phyloP scores from a whole-genome alignment of 73 alveolate species.

The Paramecium sexaurelia region DNA sequence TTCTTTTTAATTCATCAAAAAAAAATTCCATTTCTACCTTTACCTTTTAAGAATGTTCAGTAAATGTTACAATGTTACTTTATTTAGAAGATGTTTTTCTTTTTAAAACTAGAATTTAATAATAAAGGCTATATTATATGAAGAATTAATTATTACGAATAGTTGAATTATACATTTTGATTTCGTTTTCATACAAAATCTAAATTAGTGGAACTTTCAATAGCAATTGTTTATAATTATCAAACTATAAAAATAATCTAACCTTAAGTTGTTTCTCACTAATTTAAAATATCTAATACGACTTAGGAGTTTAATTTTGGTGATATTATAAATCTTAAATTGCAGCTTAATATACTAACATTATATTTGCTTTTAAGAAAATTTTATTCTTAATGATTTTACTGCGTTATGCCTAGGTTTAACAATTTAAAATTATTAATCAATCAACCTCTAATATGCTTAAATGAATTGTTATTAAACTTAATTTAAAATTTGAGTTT shows the following conservation, averaged over 20 bases:
- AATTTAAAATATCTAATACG: too few species aligned
- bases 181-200: background rate
- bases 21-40: background rate
- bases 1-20: background rate
- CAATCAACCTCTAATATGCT: too few species aligned
- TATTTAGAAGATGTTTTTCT: background rate
- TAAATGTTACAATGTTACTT: background rate
- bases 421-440: too few species aligned
- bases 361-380: too few species aligned
- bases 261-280: background rate
- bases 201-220: background rate
- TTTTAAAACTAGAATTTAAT: background rate
- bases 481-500: too few species aligned
- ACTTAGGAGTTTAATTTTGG: background rate
- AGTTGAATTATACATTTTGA: background rate
- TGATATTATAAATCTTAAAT: background rate
- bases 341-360: background rate
- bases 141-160: background rate
- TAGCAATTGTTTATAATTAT: background rate
- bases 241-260: too few species aligned
- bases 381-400: too few species aligned
- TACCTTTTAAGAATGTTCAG: background rate
- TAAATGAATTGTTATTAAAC: too few species aligned
- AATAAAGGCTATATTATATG: background rate
- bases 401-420: too few species aligned